These are phyloP conservation scores for Datura wrightii DNA, from an alignment of 257 asterid genomes.

Conservation along the genomic window DNA sequence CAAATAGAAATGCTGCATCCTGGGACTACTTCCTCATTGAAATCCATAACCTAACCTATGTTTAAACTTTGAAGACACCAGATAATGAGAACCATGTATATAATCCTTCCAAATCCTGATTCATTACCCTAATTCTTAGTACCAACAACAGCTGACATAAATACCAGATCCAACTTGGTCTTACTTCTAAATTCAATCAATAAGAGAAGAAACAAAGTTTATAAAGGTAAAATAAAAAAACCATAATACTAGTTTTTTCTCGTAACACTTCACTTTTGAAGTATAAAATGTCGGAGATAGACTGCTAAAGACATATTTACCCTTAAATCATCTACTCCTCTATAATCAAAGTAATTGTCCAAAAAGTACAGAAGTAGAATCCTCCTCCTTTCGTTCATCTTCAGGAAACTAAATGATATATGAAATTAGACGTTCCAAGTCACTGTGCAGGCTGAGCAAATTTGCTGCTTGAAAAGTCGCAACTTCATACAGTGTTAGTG, in stretches of 20 bases:
- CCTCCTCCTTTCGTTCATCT: neutral
- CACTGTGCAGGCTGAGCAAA: neutral
- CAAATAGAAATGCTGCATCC: neutral
- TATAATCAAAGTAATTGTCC: neutral
- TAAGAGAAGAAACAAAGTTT: neutral
- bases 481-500: neutral
- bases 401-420: neutral
- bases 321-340: neutral
- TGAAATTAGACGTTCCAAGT: neutral
- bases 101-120: neutral
- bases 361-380: neutral
- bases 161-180: neutral
- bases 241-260: neutral
- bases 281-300: slow-evolving; percentile 14
- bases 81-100: neutral
- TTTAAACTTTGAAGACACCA: neutral
- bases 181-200: neutral
- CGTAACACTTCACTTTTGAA: neutral
- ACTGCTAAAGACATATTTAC: slow-evolving; percentile 8
- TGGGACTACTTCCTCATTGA: neutral
- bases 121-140: neutral
- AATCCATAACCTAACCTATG: slow-evolving; percentile 17
- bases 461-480: neutral
- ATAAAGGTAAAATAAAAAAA: neutral
- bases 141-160: neutral